phyloP scores from a whole-genome alignment of 2,329 filamentous ascomycete species.

The Aspergillus quadrilineatus region DNA sequence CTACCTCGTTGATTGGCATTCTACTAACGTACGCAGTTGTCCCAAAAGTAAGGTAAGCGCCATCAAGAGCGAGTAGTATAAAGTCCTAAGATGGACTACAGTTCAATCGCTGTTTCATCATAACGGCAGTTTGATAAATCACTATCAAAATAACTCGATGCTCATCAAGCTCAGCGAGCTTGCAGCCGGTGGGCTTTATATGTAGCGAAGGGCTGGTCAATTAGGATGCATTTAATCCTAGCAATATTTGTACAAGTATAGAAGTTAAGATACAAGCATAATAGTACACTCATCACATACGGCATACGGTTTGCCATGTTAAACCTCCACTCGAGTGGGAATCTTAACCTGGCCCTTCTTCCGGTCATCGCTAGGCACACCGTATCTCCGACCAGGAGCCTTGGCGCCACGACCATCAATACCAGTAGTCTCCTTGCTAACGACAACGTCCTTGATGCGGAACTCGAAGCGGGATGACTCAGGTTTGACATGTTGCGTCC shows the following conservation, averaged over 20 bases:
- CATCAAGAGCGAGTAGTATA: too few relatives aligned
- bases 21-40: too few relatives aligned
- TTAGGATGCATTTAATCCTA: background rate
- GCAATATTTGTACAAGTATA: constrained; percentile 8
- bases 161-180: too few relatives aligned
- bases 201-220: background rate
- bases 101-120: too few relatives aligned
- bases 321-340: constrained; percentile 57
- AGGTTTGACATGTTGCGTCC: constrained; percentile 44
- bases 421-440: constrained; percentile 57
- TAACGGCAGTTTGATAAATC: too few relatives aligned
- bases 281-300: constrained; percentile 10
- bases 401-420: constrained; percentile 52
- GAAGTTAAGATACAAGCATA: constrained; percentile 11
- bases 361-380: constrained; percentile 61
- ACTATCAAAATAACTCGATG: too few relatives aligned
- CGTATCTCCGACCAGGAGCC: constrained; percentile 61
- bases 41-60: too few relatives aligned
- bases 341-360: constrained; percentile 65
- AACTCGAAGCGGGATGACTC: constrained; percentile 59
- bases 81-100: too few relatives aligned
- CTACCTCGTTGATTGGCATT: too few relatives aligned
- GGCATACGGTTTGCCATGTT: constrained; percentile 7
- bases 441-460: constrained; percentile 54
- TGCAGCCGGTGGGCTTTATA: too few relatives aligned